Base-by-base conservation (phyloP, 2,329 filamentous ascomycete genomes). In the Dothidotthia symphoricarpi region DNA sequence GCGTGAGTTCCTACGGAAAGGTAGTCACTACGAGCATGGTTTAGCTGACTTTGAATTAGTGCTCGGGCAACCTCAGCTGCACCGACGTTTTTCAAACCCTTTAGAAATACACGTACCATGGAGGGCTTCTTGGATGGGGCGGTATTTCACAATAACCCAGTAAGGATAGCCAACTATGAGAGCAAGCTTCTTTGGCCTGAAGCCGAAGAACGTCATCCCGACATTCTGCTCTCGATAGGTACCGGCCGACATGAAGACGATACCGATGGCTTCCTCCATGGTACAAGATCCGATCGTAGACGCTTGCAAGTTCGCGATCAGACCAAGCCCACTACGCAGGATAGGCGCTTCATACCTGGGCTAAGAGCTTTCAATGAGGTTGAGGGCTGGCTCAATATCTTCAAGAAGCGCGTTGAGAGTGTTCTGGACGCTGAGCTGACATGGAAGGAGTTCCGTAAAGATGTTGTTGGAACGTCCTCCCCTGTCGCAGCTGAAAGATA, bases 121-220 rank as follows among this genome's bases (percentile, higher is more conserved):
- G 51, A 58, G 11, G 59, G 50, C 1, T 75, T 71, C 39, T n/a
- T n/a, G n/a, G n/a, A n/a, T n/a, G n/a, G n/a, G n/a, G n/a, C n/a
- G n/a, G n/a, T n/a, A n/a, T n/a, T n/a, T n/a, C 63, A 68, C 41
- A 67, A 69, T 31, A 74, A 75, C 27, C 73, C 72, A 7, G 59
- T 71, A 9, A 42, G 53, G 5, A 59, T 75, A 31, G 71, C 72
- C 2, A 63, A 75, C 29, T 39, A 57, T 16, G 72, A 75, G 44
- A 40, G 59, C 7, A 63, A 59, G 32, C 28, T 45, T 3, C 41
- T 55, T 12, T 58, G 55, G 53, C 49, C 45, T 2, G 32, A 47
- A 11, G 22, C 25, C 11, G 11, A 24, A 12, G 8, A 36, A 11
- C 13, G 31, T 9, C 39, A 49, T 24, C 54, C 54, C 14, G 53